Conservation (phyloP, 306 rosid genomes). For the Pueraria montana region DNA sequence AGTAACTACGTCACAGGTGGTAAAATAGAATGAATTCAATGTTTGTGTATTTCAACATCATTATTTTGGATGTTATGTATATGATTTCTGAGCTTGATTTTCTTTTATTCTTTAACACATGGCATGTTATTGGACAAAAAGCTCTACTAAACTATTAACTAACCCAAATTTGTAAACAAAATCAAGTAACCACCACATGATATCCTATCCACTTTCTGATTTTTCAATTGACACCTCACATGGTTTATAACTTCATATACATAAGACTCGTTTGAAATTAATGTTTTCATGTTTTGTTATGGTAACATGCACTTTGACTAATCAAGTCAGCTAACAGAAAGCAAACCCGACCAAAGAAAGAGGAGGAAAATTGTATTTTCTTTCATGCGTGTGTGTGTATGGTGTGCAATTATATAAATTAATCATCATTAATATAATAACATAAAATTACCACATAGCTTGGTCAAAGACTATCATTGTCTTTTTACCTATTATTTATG, state of each 20-base stretch:
- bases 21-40: conserved; percentile 4
- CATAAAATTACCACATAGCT: conserved; percentile 9
- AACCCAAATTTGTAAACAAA: background rate
- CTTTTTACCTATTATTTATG: background rate
- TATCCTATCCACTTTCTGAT: background rate
- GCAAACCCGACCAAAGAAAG: background rate
- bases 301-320: conserved; percentile 31
- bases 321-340: conserved; percentile 1
- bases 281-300: conserved; percentile 5
- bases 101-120: conserved; percentile 6
- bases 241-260: conserved; percentile 8
- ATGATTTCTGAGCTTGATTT: conserved; percentile 7
- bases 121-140: conserved; percentile 23
- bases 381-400: background rate
- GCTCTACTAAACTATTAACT: background rate
- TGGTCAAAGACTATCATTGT: conserved; percentile 3
- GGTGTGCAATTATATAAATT: conserved; percentile 1
- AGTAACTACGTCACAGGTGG: background rate
- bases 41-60: background rate
- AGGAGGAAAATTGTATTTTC: background rate
- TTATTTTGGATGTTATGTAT: background rate
- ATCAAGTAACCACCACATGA: conserved; percentile 36
- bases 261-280: background rate
- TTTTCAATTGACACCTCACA: conserved; percentile 19
- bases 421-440: background rate